Base-by-base conservation (phyloP, 2,329 filamentous ascomycete genomes). In the Hymenoscyphus scutula region DNA sequence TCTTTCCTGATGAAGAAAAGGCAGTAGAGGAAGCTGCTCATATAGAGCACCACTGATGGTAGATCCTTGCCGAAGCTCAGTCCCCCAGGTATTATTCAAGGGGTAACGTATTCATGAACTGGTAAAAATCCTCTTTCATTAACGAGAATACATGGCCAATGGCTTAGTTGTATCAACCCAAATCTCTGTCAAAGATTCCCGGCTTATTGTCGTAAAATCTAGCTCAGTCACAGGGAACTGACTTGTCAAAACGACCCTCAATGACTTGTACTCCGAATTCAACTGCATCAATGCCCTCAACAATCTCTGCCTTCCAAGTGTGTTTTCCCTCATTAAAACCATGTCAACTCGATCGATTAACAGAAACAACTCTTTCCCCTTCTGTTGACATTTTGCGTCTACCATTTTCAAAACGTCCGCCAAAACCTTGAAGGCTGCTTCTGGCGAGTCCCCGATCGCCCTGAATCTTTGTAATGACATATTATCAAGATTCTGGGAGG, bases 111-210 rank as follows among this genome's bases (percentile, higher is more conserved):
- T 34, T 11, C 32, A 11, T 34, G 34, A 37, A 5, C 34, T 37
- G 11, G 11, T 37, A 37, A 37, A 37, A 37, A 13, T 17, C 11
- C 34, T 13, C 11, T 15, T 37, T 37, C 34, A 37, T 37, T 17
- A 37, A 37, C 34, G 34, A 37, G 45, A 51, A 27, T 51, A 27
- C 45, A 51, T 51, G n/a, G 45, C 45, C 6, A 51, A 27, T 27
- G 45, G 45, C 45, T 38, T 56, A 13, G 55, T 56, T 19, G 55
- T 56, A 56, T 41, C 55, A 19, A 56, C 30, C 55, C 55, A 56
- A 25, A 56, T 34, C 30, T 56, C 55, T 4, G n/a, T 41, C n/a
- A 56, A 6, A 30, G 8, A 30, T 15, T 56, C 30, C 7, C 30
- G 27, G 30, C 53, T 17, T 11, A 3, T 13, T 13, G 8, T 37